Percentiles rank a stretch among this genome's conserved stretches.
Evolutionary conservation across 2,329 filamentous ascomycete species (phyloP).

Genomic region (Cryphonectria carpinicola): DNA sequence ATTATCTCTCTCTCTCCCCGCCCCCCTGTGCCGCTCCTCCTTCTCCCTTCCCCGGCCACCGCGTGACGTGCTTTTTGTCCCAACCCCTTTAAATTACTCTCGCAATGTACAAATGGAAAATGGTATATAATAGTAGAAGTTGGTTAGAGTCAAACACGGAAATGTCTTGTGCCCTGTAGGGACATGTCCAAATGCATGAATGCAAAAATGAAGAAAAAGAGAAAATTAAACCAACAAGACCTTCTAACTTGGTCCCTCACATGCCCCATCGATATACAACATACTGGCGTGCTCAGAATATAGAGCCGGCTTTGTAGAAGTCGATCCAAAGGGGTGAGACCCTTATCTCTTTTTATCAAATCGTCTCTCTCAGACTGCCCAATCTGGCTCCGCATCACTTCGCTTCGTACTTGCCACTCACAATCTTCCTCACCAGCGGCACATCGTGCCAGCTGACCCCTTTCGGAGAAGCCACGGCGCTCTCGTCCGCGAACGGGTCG

Average conservation of each 20-base stretch:
- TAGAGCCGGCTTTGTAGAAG: background rate
- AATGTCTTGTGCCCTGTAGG: background rate
- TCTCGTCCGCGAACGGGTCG: constrained; percentile 74
- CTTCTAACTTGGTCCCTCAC: background rate
- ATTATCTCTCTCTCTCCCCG: background rate
- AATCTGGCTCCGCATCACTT: constrained; percentile 34
- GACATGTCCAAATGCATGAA: background rate
- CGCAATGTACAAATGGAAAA: background rate
- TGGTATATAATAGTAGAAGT: background rate
- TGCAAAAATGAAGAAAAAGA: background rate
- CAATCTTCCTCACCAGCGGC: constrained; percentile 66
- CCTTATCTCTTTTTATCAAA: background rate
- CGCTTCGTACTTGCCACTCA: constrained; percentile 76
- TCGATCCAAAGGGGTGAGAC: background rate
- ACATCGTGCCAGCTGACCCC: constrained; percentile 66
- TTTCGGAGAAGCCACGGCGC: constrained; percentile 35
- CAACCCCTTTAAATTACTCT: background rate
- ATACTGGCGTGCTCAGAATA: background rate
- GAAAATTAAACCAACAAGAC: background rate
- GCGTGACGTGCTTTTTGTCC: background rate
- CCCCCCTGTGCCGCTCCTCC: background rate
- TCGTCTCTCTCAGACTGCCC: background rate
- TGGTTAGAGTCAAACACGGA: background rate
- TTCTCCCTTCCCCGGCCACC: background rate
- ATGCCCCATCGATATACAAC: constrained; percentile 2